Base-by-base conservation (phyloP, 257 asterid genomes). In the Verbascum thapsus region DNA sequence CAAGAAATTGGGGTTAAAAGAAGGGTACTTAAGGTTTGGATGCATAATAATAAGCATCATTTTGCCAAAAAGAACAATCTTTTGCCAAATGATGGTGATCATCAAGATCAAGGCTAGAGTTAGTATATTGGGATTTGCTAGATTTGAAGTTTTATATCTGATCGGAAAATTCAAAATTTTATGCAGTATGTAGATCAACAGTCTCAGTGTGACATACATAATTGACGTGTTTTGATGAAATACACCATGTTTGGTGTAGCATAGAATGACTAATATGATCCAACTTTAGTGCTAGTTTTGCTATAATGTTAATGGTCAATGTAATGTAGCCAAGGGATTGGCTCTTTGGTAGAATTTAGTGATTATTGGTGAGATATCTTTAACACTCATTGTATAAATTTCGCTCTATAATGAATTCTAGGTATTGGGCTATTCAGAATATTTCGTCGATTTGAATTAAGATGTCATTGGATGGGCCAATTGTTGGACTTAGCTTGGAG, bases 21-120 rank as follows among this genome's bases (percentile, higher is more conserved):
- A 55, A 78, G 79, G 66, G 90, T 80, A 0, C 75, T 83, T 3
- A 83, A 83, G 44, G 86, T 83, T 59, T 83, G 90, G 90, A 78
- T 83, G 86, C 90, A 83, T 42, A 83, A 83, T 75, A 83, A 83
- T 49, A 83, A 83, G 66, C 79, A 78, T 34, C 76, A 41, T 55
- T 70, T 80, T 64, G 81, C 83, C 23, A 83, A 83, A 81, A 83
- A 73, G 68, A 34, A 47, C 66, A 26, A 26, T 26, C 20, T 15
- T 26, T 1, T 26, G 32, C 5, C 32, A 1, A 26, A 26, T 26
- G 32, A 26, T 26, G 32, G 5, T 42, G 16, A 41, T 65, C 59
- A 43, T 59, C 61, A 53, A 44, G 57, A 64, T 61, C 80, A 62
- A 60, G 73, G 69, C 58, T 42, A 69, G 64, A 47, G 47, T 10